Percentiles rank a stretch among this genome's conserved stretches.
Evolutionary conservation across 2,329 filamentous ascomycete species (phyloP).

Genomic region (Teratosphaeria epicoccoides): DNA sequence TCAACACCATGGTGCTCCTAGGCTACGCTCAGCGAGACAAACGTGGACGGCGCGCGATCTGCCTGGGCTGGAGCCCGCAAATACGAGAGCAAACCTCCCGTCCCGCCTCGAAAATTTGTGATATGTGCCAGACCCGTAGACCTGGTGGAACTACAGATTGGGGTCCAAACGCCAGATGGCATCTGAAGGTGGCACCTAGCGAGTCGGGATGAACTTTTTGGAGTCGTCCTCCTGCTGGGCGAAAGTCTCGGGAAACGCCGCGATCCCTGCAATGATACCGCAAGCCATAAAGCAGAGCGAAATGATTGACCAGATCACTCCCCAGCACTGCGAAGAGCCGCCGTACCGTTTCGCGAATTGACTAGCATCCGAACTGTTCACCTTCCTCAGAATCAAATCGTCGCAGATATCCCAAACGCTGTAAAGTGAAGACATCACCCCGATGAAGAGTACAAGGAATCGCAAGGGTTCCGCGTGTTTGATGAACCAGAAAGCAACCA

Average conservation of each 20-base stretch:
- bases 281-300: constrained; percentile 60
- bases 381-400: constrained; percentile 68
- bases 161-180: not conserved
- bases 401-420: constrained; percentile 81
- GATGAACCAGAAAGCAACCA: constrained; percentile 72
- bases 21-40: too few relatives aligned
- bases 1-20: too few relatives aligned
- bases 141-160: too few relatives aligned
- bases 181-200: not conserved
- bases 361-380: constrained; percentile 68
- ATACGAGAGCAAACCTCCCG: too few relatives aligned
- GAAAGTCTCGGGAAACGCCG: constrained; percentile 62
- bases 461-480: constrained; percentile 61
- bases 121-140: too few relatives aligned
- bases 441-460: constrained; percentile 62
- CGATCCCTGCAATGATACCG: constrained; percentile 65
- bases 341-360: constrained; percentile 70
- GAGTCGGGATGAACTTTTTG: constrained; percentile 51
- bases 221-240: constrained; percentile 59
- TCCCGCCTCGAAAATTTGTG: too few relatives aligned
- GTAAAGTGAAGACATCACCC: constrained; percentile 71
- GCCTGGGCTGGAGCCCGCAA: too few relatives aligned
- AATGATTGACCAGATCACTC: constrained; percentile 65
- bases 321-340: constrained; percentile 72
- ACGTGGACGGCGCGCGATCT: too few relatives aligned